These are phyloP conservation scores for Penicillium fuscoglaucum DNA, from an alignment of 2,329 filamentous ascomycete genomes.

Conservation along the genomic window DNA sequence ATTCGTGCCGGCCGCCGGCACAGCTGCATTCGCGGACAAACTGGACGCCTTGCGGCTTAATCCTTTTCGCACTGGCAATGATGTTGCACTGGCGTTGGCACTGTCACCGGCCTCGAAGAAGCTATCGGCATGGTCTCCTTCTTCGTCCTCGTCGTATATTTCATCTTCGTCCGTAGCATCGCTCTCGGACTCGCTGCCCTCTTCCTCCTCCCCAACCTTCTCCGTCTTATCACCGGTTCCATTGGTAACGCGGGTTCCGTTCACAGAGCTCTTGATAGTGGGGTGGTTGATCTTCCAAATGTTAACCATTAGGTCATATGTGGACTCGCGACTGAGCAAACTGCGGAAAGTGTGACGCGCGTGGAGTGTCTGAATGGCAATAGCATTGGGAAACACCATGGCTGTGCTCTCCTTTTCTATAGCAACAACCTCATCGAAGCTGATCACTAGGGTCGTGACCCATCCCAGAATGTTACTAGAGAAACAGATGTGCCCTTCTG, in stretches of 20 bases:
- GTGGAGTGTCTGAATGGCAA: slow-evolving; percentile 94
- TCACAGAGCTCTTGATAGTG: slow-evolving; percentile 83
- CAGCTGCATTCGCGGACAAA: slow-evolving; percentile 34
- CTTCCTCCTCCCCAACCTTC: slow-evolving; percentile 63
- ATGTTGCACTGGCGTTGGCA: slow-evolving; percentile 54
- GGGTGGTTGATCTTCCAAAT: slow-evolving; percentile 98
- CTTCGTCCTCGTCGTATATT: slow-evolving; percentile 54
- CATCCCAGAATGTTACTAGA: slow-evolving; percentile 98
- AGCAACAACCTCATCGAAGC: slow-evolving; percentile 95
- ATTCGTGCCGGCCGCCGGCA: slow-evolving; percentile 41
- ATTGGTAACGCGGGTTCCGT: slow-evolving; percentile 79
- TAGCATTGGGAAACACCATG: slow-evolving; percentile 92
- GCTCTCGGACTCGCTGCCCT: slow-evolving; percentile 69
- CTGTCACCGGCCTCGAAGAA: slow-evolving; percentile 58
- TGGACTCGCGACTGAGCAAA: slow-evolving; percentile 89
- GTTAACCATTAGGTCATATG: slow-evolving; percentile 94
- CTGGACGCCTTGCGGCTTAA: slow-evolving; percentile 72
- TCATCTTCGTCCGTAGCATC: slow-evolving; percentile 76
- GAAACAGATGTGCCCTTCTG: slow-evolving; percentile 96
- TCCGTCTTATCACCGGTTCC: slow-evolving; percentile 87
- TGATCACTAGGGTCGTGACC: slow-evolving; percentile 96
- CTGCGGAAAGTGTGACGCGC: slow-evolving; percentile 95
- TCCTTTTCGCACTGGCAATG: slow-evolving; percentile 48
- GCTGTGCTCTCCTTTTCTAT: slow-evolving; percentile 97
- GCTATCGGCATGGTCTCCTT: slow-evolving; percentile 59